Evolutionary conservation across 2,329 filamentous ascomycete species (phyloP).

Genomic region (Neonectria magnoliae): DNA sequence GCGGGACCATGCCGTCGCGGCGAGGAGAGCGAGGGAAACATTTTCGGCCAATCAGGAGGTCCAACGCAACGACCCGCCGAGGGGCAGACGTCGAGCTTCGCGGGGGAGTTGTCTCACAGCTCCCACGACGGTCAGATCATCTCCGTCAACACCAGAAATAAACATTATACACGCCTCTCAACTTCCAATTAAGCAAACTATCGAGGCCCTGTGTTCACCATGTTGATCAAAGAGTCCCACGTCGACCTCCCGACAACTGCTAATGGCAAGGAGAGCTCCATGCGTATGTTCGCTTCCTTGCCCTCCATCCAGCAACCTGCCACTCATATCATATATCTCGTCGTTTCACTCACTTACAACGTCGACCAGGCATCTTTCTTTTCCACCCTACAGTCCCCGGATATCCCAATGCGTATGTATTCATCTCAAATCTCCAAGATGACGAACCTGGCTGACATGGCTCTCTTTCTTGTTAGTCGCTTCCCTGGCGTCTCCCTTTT

Average conservation of each 20-base stretch:
- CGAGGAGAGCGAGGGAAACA: background rate
- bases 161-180: background rate
- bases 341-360: conserved; percentile 24
- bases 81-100: background rate
- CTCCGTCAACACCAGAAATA: conserved; percentile 3
- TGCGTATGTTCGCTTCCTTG: conserved; percentile 54
- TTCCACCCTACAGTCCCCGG: conserved; percentile 87
- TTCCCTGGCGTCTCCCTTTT: conserved; percentile 91
- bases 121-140: background rate
- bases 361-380: conserved; percentile 78
- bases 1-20: conserved; percentile 7
- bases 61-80: background rate
- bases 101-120: background rate
- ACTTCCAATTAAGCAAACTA: background rate
- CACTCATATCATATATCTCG: conserved; percentile 27
- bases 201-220: conserved; percentile 38
- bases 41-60: background rate
- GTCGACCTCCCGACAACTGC: conserved; percentile 61
- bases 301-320: conserved; percentile 6
- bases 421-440: too few species aligned
- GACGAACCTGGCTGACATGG: conserved; percentile 15
- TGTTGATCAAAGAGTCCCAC: conserved; percentile 66
- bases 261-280: conserved; percentile 63
- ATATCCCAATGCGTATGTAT: conserved; percentile 81
- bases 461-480: conserved; percentile 51